These are phyloP conservation scores for Colletotrichum truncatum DNA, from an alignment of 2,329 filamentous ascomycete genomes.

Conservation along the genomic window DNA sequence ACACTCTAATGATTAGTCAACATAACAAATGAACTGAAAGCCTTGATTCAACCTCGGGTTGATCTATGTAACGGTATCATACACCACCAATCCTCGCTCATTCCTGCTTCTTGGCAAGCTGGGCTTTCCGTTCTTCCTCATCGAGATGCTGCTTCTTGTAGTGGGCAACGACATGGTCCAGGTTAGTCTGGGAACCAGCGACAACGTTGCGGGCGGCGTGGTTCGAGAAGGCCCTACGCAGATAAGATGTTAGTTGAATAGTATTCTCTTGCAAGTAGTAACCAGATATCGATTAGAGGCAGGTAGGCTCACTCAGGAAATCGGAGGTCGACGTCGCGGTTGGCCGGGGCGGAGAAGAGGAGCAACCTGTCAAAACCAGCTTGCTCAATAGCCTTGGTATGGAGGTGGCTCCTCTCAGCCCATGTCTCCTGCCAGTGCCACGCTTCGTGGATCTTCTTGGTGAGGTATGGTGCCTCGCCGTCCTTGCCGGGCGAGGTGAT, in stretches of 20 bases:
- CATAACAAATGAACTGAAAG: slow-evolving; percentile 20
- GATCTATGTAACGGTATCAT: slow-evolving; percentile 32
- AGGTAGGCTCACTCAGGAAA: slow-evolving; percentile 63
- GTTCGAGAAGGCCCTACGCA: slow-evolving; percentile 56
- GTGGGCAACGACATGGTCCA: slow-evolving; percentile 66
- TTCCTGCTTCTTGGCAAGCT: slow-evolving; percentile 39
- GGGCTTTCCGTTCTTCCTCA: slow-evolving; percentile 64
- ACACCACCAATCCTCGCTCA: slow-evolving; percentile 16
- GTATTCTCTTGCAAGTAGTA: not conserved
- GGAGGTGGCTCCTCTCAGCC: slow-evolving; percentile 62
- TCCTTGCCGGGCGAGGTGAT: slow-evolving; percentile 57
- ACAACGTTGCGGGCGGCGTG: slow-evolving; percentile 62
- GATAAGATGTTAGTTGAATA: slow-evolving; percentile 17
- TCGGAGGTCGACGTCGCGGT: slow-evolving; percentile 61
- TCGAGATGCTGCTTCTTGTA: slow-evolving; percentile 63
- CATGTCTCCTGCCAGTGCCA: slow-evolving; percentile 57
- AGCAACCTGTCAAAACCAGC: slow-evolving; percentile 67
- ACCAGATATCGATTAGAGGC: not conserved
- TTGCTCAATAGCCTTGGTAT: slow-evolving; percentile 62
- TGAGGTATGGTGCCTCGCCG: slow-evolving; percentile 58
- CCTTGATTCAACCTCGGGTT: slow-evolving; percentile 24
- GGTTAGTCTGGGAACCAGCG: slow-evolving; percentile 62
- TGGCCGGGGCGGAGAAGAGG: slow-evolving; percentile 51
- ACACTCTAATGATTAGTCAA: not conserved
- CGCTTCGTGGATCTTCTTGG: slow-evolving; percentile 56